A percentile compares a stretch with the other conserved stretches of the same genome.
Conservation (phyloP, 2,329 filamentous ascomycete genomes). For the Dendrostoma leiphaemia region DNA sequence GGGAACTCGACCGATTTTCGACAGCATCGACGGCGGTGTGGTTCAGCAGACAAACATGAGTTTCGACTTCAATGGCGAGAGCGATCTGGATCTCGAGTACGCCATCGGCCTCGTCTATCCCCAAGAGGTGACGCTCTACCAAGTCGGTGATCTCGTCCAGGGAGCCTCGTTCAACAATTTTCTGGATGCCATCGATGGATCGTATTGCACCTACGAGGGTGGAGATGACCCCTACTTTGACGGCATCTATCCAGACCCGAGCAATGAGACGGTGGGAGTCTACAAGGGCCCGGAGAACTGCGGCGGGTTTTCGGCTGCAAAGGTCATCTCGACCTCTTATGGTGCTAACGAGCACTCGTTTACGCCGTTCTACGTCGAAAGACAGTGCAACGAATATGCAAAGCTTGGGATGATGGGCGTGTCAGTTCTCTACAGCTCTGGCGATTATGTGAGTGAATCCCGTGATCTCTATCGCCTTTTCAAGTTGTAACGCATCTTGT, state of each 20-base stretch:
- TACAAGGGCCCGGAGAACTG: slow-evolving; percentile 37
- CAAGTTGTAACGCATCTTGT: too few relatives aligned
- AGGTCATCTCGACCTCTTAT: slow-evolving; percentile 46
- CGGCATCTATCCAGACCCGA: slow-evolving; percentile 42
- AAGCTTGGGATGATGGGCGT: slow-evolving; percentile 39
- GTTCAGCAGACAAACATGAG: not conserved
- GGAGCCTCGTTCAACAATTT: slow-evolving; percentile 36
- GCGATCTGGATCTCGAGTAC: slow-evolving; percentile 10
- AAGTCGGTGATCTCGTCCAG: slow-evolving; percentile 20
- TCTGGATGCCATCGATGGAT: slow-evolving; percentile 43
- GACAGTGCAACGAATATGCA: slow-evolving; percentile 35
- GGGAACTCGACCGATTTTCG: not conserved
- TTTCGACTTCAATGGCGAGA: slow-evolving; percentile 8
- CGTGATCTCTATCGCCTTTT: too few relatives aligned
- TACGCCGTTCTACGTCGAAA: slow-evolving; percentile 41
- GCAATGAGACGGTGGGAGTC: slow-evolving; percentile 35
- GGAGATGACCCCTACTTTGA: slow-evolving; percentile 34
- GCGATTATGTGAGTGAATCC: slow-evolving; percentile 28
- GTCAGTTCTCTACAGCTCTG: slow-evolving; percentile 34
- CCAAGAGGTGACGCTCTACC: slow-evolving; percentile 19
- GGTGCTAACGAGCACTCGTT: slow-evolving; percentile 46
- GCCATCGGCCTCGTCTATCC: slow-evolving; percentile 13
- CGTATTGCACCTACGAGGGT: slow-evolving; percentile 41
- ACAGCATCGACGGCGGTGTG: slow-evolving; percentile 9
- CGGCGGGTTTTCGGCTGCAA: slow-evolving; percentile 37